A percentile compares a stretch with the other conserved stretches of the same genome.
These are phyloP conservation scores for Aspergillus thermomutatus DNA, from an alignment of 2,329 filamentous ascomycete genomes.

Conservation along the genomic window DNA sequence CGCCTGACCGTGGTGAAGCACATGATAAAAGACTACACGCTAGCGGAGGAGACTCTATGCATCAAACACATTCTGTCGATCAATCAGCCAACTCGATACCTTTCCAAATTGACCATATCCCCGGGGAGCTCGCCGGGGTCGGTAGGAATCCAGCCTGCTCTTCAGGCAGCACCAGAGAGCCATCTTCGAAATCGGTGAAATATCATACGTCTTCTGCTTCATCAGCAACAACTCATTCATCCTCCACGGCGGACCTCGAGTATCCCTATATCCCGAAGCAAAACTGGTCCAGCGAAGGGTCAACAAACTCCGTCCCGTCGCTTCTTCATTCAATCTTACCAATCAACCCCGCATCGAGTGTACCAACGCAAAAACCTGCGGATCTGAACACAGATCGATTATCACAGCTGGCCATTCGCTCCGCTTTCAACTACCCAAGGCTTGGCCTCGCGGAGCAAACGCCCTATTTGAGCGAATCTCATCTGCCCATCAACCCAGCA, in stretches of 20 bases:
- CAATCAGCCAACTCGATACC: constrained; percentile 3
- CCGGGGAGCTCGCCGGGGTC: constrained; percentile 23
- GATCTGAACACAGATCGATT: constrained; percentile 7
- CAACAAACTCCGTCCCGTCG: constrained; percentile 16
- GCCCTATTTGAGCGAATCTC: constrained; percentile 20
- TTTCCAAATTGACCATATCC: constrained; percentile 6
- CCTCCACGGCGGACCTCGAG: constrained; percentile 11
- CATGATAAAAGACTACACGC: constrained; percentile 17
- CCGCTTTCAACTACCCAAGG: constrained; percentile 8
- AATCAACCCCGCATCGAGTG: constrained; percentile 27
- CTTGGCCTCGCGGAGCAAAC: constrained; percentile 8
- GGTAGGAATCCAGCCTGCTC: constrained; percentile 19
- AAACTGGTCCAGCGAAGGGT: constrained; percentile 10
- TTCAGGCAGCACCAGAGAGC: constrained; percentile 7
- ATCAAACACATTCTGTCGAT: constrained; percentile 3
- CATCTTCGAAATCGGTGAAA: constrained; percentile 6
- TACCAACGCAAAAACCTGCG: constrained; percentile 5
- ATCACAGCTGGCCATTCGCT: constrained; percentile 8
- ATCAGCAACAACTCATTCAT: constrained; percentile 8
- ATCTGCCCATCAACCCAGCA: constrained; percentile 30
- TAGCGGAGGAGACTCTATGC: constrained; percentile 11
- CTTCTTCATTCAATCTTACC: constrained; percentile 31
- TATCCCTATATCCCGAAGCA: constrained; percentile 11
- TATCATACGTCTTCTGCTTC: constrained; percentile 13
- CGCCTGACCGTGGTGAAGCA: constrained; percentile 7